phyloP scores from a whole-genome alignment of 139 green algal genomes.

The Chloropicon primus region DNA sequence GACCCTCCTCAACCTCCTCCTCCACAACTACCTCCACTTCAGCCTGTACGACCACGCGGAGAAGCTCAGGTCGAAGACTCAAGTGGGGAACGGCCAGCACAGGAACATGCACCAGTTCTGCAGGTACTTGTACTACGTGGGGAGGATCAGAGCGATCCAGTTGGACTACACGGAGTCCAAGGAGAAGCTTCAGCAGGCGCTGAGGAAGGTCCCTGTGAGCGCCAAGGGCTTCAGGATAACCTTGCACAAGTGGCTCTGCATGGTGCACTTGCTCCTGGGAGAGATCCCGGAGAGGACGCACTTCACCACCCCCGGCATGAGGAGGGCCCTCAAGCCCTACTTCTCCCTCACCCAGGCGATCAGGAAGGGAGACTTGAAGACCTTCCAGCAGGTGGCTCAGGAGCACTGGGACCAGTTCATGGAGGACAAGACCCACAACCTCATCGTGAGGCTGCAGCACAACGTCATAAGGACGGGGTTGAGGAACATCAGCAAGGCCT shows the following conservation, averaged over 20 bases:
- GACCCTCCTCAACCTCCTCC: conserved; percentile 90
- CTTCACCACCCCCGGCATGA: conserved; percentile 55
- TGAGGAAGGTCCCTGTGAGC: conserved; percentile 54
- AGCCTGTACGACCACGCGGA: conserved; percentile 96
- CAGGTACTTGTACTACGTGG: conserved; percentile 91
- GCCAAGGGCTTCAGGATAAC: conserved; percentile 79
- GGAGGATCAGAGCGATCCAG: conserved; percentile 83
- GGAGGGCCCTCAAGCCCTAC: conserved; percentile 63
- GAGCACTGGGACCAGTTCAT: conserved; percentile 45
- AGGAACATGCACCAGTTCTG: conserved; percentile 63
- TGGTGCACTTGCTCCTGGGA: conserved; percentile 91
- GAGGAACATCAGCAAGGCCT: conserved; percentile 80
- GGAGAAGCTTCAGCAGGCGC: conserved; percentile 83
- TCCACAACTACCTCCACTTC: conserved; percentile 92
- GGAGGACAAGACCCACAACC: conserved; percentile 60
- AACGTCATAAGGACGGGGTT: conserved; percentile 94
- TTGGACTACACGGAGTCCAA: conserved; percentile 94
- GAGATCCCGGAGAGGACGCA: conserved; percentile 84
- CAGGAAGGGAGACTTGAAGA: conserved; percentile 60
- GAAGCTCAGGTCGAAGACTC: conserved; percentile 84
- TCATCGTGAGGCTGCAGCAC: conserved; percentile 81
- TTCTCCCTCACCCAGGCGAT: conserved; percentile 75
- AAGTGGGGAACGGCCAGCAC: conserved; percentile 58
- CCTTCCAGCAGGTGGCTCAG: conserved; percentile 55
- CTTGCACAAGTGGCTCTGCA: conserved; percentile 77